These are phyloP conservation scores for Hypoxylon sp. DNA, from an alignment of 2,329 filamentous ascomycete genomes.

Conservation along the genomic window DNA sequence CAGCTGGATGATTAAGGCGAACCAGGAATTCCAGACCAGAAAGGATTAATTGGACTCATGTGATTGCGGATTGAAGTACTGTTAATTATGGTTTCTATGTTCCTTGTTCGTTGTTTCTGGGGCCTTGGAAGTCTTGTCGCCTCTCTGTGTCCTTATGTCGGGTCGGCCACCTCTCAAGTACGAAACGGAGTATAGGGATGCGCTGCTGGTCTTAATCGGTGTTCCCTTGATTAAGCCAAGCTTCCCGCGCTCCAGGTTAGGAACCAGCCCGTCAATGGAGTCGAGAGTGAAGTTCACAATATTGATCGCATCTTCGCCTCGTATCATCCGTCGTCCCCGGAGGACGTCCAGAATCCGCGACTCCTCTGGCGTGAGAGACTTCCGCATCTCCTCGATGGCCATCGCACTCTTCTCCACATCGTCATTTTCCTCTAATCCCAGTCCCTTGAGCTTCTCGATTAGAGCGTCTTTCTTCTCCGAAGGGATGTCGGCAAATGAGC, in stretches of 20 bases:
- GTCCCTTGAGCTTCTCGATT: constrained; percentile 29
- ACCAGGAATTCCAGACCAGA: not conserved
- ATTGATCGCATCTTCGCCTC: constrained; percentile 30
- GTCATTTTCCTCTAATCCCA: constrained; percentile 17
- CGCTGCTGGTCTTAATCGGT: not conserved
- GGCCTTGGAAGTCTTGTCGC: constrained; percentile 7
- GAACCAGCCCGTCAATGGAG: constrained; percentile 32
- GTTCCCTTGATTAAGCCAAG: constrained; percentile 24
- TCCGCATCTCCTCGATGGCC: constrained; percentile 20
- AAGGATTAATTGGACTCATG: not conserved
- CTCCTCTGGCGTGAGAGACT: constrained; percentile 31
- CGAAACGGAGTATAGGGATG: constrained; percentile 9
- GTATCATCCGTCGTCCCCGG: constrained; percentile 30
- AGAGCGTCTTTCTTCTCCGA: constrained; percentile 32
- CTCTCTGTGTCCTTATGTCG: constrained; percentile 28
- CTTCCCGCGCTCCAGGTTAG: constrained; percentile 31
- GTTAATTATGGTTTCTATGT: not conserved
- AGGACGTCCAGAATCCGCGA: constrained; percentile 30
- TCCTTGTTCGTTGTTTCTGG: not conserved
- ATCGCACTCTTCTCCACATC: constrained; percentile 8
- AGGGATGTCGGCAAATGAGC: constrained; percentile 25
- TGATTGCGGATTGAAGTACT: not conserved
- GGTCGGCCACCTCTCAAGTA: constrained; percentile 15
- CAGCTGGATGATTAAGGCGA: not conserved
- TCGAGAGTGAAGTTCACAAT: constrained; percentile 37